These are phyloP conservation scores for Sporothrix variecibatus DNA, from an alignment of 2,329 filamentous ascomycete genomes.

Conservation along the genomic window DNA sequence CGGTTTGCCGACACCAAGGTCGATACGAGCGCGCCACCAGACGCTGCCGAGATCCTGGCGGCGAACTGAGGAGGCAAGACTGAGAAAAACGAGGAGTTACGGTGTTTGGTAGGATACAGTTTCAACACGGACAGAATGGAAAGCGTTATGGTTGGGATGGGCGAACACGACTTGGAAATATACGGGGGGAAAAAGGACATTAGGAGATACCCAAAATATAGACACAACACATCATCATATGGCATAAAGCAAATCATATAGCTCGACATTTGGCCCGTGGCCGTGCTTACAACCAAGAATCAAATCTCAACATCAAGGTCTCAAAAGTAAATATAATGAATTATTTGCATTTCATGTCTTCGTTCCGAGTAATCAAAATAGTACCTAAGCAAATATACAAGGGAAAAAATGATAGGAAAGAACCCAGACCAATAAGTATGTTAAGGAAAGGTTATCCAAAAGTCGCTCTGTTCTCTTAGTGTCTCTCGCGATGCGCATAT, in stretches of 20 bases:
- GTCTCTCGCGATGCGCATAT: background rate
- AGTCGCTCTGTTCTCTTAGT: background rate
- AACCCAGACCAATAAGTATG: background rate
- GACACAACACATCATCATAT: background rate
- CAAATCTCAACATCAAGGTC: too few species aligned
- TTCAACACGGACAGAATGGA: constrained; percentile 1
- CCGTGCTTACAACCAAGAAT: too few species aligned
- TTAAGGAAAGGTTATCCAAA: background rate
- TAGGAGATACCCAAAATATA: constrained; percentile 15
- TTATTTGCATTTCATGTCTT: constrained; percentile 17
- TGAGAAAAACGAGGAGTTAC: background rate
- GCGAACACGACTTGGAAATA: background rate
- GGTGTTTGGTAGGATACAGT: background rate
- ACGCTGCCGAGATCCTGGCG: constrained; percentile 59
- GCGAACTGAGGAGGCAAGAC: constrained; percentile 47
- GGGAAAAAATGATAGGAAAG: background rate
- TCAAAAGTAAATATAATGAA: background rate
- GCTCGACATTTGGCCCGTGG: background rate
- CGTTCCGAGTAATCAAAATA: background rate
- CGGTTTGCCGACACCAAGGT: constrained; percentile 45
- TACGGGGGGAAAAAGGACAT: background rate
- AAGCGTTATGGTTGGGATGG: background rate
- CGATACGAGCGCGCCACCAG: constrained; percentile 50
- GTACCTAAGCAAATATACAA: constrained; percentile 15
- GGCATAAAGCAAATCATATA: constrained; percentile 5